These are phyloP conservation scores for Huntiella omanensis DNA, from an alignment of 2,329 filamentous ascomycete genomes.

Conservation along the genomic window DNA sequence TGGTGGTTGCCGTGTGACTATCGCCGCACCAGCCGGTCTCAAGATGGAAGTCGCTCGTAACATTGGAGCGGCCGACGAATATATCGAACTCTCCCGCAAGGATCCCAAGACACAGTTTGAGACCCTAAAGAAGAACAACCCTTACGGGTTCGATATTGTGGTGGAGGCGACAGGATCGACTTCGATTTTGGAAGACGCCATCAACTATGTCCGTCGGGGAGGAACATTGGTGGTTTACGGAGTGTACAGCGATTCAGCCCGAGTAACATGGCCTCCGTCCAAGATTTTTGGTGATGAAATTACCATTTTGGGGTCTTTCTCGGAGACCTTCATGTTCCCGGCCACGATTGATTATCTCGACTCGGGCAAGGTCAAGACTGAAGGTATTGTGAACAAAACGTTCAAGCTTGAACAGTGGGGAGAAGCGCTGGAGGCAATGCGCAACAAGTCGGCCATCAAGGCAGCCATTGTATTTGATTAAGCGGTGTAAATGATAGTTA, in stretches of 20 bases:
- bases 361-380: slow-evolving; percentile 40
- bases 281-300: slow-evolving; percentile 54
- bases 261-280: slow-evolving; percentile 49
- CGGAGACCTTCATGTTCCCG: slow-evolving; percentile 54
- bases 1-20: slow-evolving; percentile 49
- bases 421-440: slow-evolving; percentile 51
- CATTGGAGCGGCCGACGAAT: slow-evolving; percentile 34
- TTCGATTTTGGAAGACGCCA: slow-evolving; percentile 50
- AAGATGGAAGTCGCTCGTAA: slow-evolving; percentile 52
- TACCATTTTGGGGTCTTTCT: slow-evolving; percentile 55
- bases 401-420: slow-evolving; percentile 57
- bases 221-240: slow-evolving; percentile 56
- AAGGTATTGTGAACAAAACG: slow-evolving; percentile 54
- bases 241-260: slow-evolving; percentile 44
- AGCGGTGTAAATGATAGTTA: neutral
- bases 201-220: slow-evolving; percentile 52
- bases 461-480: slow-evolving; percentile 50
- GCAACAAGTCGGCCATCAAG: slow-evolving; percentile 56
- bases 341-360: slow-evolving; percentile 34
- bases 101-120: slow-evolving; percentile 40
- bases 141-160: slow-evolving; percentile 55
- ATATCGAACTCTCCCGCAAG: slow-evolving; percentile 33
- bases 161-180: slow-evolving; percentile 52
- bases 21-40: slow-evolving; percentile 47
- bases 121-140: slow-evolving; percentile 43